phyloP scores from a whole-genome alignment of 2,329 filamentous ascomycete genomes.

The Verticillium dahliae region DNA sequence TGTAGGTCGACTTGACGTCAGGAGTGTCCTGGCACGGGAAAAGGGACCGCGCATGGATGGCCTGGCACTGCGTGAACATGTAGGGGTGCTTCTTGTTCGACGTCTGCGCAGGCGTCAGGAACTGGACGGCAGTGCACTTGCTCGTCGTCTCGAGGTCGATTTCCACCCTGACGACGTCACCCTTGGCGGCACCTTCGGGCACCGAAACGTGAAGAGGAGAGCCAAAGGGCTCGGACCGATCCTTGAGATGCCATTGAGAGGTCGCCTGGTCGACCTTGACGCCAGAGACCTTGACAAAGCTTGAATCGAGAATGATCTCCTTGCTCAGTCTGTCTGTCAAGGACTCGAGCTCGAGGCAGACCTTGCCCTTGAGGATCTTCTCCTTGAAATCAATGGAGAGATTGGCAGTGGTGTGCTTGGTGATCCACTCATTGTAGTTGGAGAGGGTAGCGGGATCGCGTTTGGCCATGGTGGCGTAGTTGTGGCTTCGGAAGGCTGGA shows the following conservation, averaged over 20 bases:
- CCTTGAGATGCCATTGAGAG: conserved; percentile 62
- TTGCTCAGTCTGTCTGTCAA: conserved; percentile 65
- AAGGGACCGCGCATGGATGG: conserved; percentile 87
- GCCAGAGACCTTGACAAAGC: conserved; percentile 65
- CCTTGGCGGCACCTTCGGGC: conserved; percentile 46
- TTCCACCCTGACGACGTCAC: conserved; percentile 45
- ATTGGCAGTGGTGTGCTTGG: conserved; percentile 74
- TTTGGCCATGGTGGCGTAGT: conserved; percentile 24
- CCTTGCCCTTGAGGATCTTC: conserved; percentile 70
- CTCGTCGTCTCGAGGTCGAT: conserved; percentile 77
- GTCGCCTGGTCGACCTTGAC: conserved; percentile 64
- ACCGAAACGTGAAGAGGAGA: conserved; percentile 62
- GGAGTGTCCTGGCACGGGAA: conserved; percentile 98
- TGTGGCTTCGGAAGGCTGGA: not conserved
- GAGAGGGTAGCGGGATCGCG: conserved; percentile 86
- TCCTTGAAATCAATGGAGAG: conserved; percentile 79
- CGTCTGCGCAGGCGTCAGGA: conserved; percentile 89
- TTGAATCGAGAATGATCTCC: conserved; percentile 85
- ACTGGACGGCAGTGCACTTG: conserved; percentile 87
- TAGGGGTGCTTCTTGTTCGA: conserved; percentile 94
- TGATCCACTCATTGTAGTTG: conserved; percentile 86
- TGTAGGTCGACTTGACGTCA: conserved; percentile 92
- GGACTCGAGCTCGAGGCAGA: conserved; percentile 70
- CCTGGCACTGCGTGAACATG: conserved; percentile 97
- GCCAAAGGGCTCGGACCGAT: conserved; percentile 67